Evolutionary conservation across 129 eudicot genomes (phyloP).

Genomic region (Ambrosia artemisiifolia): DNA sequence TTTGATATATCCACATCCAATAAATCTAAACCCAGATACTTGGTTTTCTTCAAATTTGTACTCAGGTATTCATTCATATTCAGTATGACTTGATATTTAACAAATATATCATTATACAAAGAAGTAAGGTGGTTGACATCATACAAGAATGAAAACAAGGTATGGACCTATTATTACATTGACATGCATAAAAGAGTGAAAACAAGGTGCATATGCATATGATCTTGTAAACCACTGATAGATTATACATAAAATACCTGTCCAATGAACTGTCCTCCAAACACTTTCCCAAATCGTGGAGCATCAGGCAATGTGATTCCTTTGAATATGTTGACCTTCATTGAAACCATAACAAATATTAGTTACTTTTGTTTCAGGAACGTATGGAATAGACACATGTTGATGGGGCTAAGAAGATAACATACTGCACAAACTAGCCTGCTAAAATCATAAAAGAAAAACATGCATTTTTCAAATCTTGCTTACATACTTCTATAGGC

Average conservation of each 20-base stretch:
- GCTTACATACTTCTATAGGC: slow-evolving; percentile 67
- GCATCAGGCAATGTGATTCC: slow-evolving; percentile 94
- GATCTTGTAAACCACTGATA: slow-evolving; percentile 5
- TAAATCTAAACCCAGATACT: neutral
- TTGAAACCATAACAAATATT: slow-evolving; percentile 11
- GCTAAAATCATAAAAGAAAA: neutral
- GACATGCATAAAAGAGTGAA: neutral
- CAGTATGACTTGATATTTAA: neutral
- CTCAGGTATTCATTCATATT: neutral
- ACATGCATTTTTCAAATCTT: neutral
- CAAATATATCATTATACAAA: neutral
- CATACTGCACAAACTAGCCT: slow-evolving; percentile 9
- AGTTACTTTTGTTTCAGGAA: slow-evolving; percentile 4
- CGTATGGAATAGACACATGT: neutral
- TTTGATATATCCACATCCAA: too few relatives aligned
- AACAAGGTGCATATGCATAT: neutral
- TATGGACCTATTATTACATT: neutral
- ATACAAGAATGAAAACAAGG: neutral
- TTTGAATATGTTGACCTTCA: slow-evolving; percentile 70
- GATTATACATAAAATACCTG: slow-evolving; percentile 49
- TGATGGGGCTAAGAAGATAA: neutral
- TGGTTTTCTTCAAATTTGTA: neutral
- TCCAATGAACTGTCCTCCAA: slow-evolving; percentile 96
- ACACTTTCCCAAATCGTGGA: slow-evolving; percentile 76
- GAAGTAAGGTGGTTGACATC: neutral